phyloP scores from a whole-genome alignment of 164 flowering plant species.

The Annona squamosa region DNA sequence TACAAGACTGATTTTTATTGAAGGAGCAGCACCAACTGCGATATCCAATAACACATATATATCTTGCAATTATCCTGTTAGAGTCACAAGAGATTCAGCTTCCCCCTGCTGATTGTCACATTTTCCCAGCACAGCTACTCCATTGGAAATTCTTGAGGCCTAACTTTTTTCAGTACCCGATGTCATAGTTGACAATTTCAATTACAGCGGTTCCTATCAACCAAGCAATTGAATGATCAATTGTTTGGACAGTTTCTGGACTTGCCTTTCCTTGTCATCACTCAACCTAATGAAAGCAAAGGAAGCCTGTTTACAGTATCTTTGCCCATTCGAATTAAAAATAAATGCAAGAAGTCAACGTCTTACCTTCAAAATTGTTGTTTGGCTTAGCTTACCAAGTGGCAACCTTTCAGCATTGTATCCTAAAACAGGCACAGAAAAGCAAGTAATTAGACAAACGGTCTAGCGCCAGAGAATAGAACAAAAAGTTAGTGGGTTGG shows the following conservation, averaged over 20 bases:
- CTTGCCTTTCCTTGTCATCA: background rate
- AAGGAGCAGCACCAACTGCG: background rate
- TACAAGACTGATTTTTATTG: background rate
- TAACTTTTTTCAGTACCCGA: background rate
- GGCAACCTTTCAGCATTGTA: slow-evolving; percentile 95
- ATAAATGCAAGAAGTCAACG: background rate
- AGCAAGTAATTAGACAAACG: background rate
- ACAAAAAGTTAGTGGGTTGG: background rate
- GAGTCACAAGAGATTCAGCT: background rate
- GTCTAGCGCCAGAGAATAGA: background rate
- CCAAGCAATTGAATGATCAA: background rate
- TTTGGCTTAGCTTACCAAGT: slow-evolving; percentile 88
- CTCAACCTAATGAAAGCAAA: background rate
- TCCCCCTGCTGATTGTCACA: background rate
- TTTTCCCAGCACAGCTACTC: background rate
- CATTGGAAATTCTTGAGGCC: background rate
- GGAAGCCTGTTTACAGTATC: background rate
- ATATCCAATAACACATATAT: background rate
- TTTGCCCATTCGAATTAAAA: background rate
- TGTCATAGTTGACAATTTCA: background rate
- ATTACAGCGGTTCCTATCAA: background rate
- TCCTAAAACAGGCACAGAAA: slow-evolving; percentile 32
- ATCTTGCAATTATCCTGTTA: background rate
- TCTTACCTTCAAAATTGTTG: slow-evolving; percentile 77
- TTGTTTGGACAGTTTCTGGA: background rate